Evolutionary conservation across 345 rosid species (phyloP).

Genomic region (Syzygium aqueum): DNA sequence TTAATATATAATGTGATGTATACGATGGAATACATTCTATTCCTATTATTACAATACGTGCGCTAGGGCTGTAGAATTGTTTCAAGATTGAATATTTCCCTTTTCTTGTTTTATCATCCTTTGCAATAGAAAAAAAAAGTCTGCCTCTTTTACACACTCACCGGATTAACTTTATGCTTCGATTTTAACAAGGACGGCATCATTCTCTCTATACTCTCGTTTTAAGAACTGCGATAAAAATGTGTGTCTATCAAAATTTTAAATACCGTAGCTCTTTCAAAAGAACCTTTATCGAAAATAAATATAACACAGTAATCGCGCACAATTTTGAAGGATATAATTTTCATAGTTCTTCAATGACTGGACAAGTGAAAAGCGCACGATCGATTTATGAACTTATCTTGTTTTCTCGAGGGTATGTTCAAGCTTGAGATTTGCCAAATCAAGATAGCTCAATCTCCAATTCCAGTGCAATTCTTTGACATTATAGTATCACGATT

Average conservation of each 20-base stretch:
- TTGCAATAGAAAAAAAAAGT: neutral
- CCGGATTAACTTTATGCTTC: neutral
- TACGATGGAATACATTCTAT: neutral
- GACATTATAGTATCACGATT: neutral
- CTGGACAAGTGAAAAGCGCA: accelerated
- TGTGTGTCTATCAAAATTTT: accelerated
- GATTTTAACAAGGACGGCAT: accelerated
- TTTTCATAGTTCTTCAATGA: accelerated
- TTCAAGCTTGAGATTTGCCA: neutral
- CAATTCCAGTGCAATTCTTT: accelerated
- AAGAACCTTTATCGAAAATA: accelerated
- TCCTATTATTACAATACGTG: neutral
- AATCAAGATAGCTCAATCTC: neutral
- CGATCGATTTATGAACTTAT: neutral
- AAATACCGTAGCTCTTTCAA: accelerated
- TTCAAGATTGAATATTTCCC: neutral
- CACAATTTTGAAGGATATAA: neutral
- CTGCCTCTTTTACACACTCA: neutral
- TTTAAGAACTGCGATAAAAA: neutral
- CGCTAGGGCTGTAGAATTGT: neutral
- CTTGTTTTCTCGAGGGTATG: neutral
- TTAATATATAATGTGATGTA: too few species aligned
- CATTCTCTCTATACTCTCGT: too few species aligned
- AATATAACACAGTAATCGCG: accelerated
- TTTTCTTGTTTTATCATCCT: neutral